Conservation (phyloP, 2,329 filamentous ascomycete species). For the Nannizziopsis barbatae region DNA sequence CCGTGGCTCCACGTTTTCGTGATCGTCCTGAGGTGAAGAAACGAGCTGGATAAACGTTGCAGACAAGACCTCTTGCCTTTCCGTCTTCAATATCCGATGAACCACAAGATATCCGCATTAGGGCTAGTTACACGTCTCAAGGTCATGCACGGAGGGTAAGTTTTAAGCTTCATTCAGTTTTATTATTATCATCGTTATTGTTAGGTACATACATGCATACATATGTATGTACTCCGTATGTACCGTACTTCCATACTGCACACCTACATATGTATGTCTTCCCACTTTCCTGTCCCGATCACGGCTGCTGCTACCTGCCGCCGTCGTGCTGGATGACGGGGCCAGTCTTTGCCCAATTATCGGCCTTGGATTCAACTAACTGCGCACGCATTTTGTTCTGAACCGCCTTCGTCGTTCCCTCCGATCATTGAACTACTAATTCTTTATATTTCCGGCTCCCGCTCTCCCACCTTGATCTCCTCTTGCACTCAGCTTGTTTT, state of each 20-base stretch:
- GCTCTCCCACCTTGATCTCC: neutral
- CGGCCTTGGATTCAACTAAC: slow-evolving; percentile 10
- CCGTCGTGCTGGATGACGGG: slow-evolving; percentile 28
- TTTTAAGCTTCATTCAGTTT: slow-evolving; percentile 22
- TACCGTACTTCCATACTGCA: no score
- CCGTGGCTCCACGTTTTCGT: no score
- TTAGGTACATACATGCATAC: neutral
- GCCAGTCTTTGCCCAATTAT: slow-evolving; percentile 19
- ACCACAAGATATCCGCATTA: slow-evolving; percentile 3
- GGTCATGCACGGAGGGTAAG: slow-evolving; percentile 30
- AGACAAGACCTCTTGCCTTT: neutral
- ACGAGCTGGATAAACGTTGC: neutral
- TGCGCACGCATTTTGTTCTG: neutral
- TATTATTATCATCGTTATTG: neutral
- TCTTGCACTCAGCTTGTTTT: slow-evolving; percentile 6
- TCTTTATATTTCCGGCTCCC: slow-evolving; percentile 6
- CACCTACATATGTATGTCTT: neutral
- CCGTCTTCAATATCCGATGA: neutral
- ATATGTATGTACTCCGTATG: neutral
- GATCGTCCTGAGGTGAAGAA: no score
- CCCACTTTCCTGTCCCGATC: slow-evolving; percentile 10
- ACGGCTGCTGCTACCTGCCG: slow-evolving; percentile 20
- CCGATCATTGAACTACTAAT: slow-evolving; percentile 14
- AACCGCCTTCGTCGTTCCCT: slow-evolving; percentile 10
- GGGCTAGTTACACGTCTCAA: slow-evolving; percentile 11